Evolutionary conservation across 1,284 basidiomycete genomes (phyloP).

Genomic region (Ceratobasidium papillatum): DNA sequence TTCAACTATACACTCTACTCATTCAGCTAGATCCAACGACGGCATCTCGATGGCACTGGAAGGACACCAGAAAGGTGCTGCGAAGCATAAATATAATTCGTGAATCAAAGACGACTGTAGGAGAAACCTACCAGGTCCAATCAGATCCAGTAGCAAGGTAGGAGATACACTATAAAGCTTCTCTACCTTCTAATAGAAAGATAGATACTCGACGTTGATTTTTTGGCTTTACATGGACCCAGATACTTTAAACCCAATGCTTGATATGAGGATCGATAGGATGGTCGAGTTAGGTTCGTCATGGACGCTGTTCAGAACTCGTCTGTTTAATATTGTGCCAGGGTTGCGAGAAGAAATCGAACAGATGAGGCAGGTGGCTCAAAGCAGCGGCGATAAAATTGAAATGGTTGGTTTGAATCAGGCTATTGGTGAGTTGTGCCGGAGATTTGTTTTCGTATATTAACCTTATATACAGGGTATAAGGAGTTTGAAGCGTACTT

Average conservation of each 20-base stretch:
- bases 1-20: constrained; percentile 73
- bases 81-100: constrained; percentile 83
- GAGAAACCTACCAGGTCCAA: constrained; percentile 22
- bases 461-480: constrained; percentile 39
- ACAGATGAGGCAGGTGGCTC: constrained; percentile 56
- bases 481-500: constrained; percentile 71
- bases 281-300: constrained; percentile 79
- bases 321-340: constrained; percentile 58
- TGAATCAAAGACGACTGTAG: constrained; percentile 54
- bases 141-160: constrained; percentile 35
- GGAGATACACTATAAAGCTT: not conserved
- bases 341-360: constrained; percentile 88
- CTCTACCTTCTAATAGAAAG: not conserved
- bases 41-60: constrained; percentile 93
- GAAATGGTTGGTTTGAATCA: constrained; percentile 60
- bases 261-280: constrained; percentile 84
- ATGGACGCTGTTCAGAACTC: not conserved
- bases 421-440: constrained; percentile 75
- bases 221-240: constrained; percentile 92
- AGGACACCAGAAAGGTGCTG: constrained; percentile 89
- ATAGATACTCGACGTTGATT: constrained; percentile 82
- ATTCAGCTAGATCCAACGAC: constrained; percentile 76
- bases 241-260: constrained; percentile 67
- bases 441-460: not conserved
- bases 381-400: constrained; percentile 48